Percentiles rank a stretch among this genome's conserved stretches.
Conservation (phyloP, 2,329 filamentous ascomycete genomes). For the Bipolaris sorokiniana region DNA sequence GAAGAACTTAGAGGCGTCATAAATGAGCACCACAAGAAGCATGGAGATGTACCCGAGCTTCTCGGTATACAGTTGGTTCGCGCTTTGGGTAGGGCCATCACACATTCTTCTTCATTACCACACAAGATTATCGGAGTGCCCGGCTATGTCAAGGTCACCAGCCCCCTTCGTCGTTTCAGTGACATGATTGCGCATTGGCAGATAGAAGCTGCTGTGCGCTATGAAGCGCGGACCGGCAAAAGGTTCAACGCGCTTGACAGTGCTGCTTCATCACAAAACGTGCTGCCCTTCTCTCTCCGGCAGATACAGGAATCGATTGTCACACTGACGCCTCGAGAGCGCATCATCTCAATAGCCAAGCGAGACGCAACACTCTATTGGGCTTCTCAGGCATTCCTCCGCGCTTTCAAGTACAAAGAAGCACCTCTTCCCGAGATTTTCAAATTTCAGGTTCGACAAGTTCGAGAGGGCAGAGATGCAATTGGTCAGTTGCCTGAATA, state of each 20-base stretch:
- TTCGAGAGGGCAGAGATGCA: background rate
- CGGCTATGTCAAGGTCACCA: constrained; percentile 64
- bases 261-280: constrained; percentile 45
- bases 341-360: constrained; percentile 51
- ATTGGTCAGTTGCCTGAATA: constrained; percentile 29
- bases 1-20: constrained; percentile 44
- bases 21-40: constrained; percentile 46
- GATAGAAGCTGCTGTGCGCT: constrained; percentile 65
- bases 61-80: constrained; percentile 53
- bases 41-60: constrained; percentile 43
- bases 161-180: constrained; percentile 65
- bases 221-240: constrained; percentile 57
- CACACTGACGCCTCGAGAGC: constrained; percentile 53
- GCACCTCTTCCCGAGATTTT: constrained; percentile 58
- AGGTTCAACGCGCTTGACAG: constrained; percentile 44
- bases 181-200: constrained; percentile 70
- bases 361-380: constrained; percentile 54
- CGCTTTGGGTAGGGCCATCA: constrained; percentile 50
- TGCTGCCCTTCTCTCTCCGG: constrained; percentile 59
- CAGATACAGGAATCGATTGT: constrained; percentile 58
- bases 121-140: constrained; percentile 60
- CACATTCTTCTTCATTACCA: constrained; percentile 55
- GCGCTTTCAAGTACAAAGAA: constrained; percentile 63
- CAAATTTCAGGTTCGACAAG: constrained; percentile 35
- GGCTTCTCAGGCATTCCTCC: constrained; percentile 61